These are phyloP conservation scores for Pezicula rhizophila DNA, from an alignment of 2,329 filamentous ascomycete genomes.

Conservation along the genomic window DNA sequence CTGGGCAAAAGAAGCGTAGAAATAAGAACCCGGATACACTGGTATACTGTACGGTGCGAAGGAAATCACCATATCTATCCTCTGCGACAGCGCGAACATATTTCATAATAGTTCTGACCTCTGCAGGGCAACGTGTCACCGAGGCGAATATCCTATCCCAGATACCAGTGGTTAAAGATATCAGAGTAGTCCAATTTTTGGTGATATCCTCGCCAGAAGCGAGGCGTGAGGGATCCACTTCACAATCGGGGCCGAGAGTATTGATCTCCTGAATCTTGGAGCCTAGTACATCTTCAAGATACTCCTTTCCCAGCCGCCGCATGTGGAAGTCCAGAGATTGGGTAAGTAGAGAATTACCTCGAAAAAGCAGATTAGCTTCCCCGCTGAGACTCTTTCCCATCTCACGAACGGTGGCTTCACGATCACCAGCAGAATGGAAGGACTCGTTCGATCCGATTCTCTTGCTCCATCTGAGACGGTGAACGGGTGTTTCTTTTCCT, in stretches of 20 bases:
- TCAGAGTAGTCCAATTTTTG: slow-evolving; percentile 75
- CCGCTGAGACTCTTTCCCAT: slow-evolving; percentile 73
- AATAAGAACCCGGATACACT: slow-evolving; percentile 95
- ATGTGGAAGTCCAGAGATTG: slow-evolving; percentile 94
- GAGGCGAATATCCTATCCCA: slow-evolving; percentile 80
- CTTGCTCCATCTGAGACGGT: slow-evolving; percentile 65
- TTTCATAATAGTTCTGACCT: slow-evolving; percentile 79
- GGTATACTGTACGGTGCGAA: slow-evolving; percentile 84
- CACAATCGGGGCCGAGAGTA: slow-evolving; percentile 83
- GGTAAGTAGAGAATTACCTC: slow-evolving; percentile 89
- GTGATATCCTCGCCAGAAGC: slow-evolving; percentile 62
- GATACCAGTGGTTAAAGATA: slow-evolving; percentile 70
- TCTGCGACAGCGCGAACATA: slow-evolving; percentile 90
- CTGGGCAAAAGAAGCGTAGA: slow-evolving; percentile 89
- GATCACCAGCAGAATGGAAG: slow-evolving; percentile 53
- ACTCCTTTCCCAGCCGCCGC: slow-evolving; percentile 88
- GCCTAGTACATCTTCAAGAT: slow-evolving; percentile 79
- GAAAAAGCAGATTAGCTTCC: slow-evolving; percentile 91
- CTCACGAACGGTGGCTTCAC: slow-evolving; percentile 68
- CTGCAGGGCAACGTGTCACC: slow-evolving; percentile 68
- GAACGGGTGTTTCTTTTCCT: slow-evolving; percentile 71
- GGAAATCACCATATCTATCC: slow-evolving; percentile 87
- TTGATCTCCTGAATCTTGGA: slow-evolving; percentile 86
- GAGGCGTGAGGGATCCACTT: slow-evolving; percentile 86
- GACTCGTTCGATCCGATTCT: slow-evolving; percentile 68